These are phyloP conservation scores for Penicillium canescens DNA, from an alignment of 495 filamentous ascomycete species.

Conservation along the genomic window DNA sequence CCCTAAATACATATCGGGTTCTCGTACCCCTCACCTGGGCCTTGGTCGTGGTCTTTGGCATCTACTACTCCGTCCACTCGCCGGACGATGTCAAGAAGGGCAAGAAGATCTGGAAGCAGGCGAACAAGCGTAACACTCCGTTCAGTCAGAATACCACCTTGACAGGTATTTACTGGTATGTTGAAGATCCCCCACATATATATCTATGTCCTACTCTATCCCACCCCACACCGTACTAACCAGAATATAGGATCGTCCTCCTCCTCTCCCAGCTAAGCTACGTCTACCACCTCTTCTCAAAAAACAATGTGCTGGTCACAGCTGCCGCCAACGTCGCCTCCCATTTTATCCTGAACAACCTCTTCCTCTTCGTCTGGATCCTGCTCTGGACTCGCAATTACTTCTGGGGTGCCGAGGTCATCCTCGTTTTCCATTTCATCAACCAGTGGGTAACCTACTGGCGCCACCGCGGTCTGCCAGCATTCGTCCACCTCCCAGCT, in stretches of 20 bases:
- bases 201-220: neutral
- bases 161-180: slow-evolving; percentile 75
- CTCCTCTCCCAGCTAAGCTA: slow-evolving; percentile 76
- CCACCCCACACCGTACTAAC: slow-evolving; percentile 4
- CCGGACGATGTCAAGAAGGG: slow-evolving; percentile 60
- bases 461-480: slow-evolving; percentile 65
- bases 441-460: slow-evolving; percentile 78
- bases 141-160: slow-evolving; percentile 75
- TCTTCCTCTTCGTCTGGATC: slow-evolving; percentile 75
- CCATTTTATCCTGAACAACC: slow-evolving; percentile 84
- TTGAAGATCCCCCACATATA: neutral
- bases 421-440: slow-evolving; percentile 77
- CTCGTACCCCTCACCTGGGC: slow-evolving; percentile 71
- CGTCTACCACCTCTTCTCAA: slow-evolving; percentile 71
- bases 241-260: slow-evolving; percentile 62
- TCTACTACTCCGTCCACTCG: slow-evolving; percentile 67
- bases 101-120: slow-evolving; percentile 69
- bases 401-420: slow-evolving; percentile 70
- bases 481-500: slow-evolving; percentile 70
- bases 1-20: slow-evolving; percentile 61
- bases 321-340: slow-evolving; percentile 74
- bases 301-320: slow-evolving; percentile 56
- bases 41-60: slow-evolving; percentile 61
- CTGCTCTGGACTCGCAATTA: slow-evolving; percentile 76
- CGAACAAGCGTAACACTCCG: slow-evolving; percentile 61